phyloP scores from a whole-genome alignment of 202 grass and related monocot genomes.

The Zoysia matrella region DNA sequence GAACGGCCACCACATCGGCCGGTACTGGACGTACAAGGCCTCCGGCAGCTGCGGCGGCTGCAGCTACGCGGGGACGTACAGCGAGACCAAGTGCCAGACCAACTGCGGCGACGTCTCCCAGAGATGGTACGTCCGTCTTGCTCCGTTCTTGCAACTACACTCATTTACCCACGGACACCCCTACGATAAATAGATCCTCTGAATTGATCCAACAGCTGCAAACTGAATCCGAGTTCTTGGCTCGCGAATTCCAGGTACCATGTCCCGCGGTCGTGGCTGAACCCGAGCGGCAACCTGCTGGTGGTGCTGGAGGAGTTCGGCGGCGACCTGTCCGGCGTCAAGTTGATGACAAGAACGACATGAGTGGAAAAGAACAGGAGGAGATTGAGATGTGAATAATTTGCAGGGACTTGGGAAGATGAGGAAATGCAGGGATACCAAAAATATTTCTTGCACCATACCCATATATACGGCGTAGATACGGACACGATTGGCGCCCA shows the following conservation, averaged over 20 bases:
- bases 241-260: constrained; percentile 24
- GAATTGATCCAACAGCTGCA: not conserved
- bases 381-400: constrained; percentile 55
- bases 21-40: constrained; percentile 93
- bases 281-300: no score
- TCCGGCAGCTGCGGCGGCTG: constrained; percentile 66
- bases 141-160: not conserved
- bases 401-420: not conserved
- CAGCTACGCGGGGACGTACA: constrained; percentile 73
- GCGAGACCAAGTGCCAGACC: constrained; percentile 72
- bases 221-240: not conserved
- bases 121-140: constrained; percentile 55
- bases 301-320: constrained; percentile 80
- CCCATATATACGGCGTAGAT: constrained; percentile 43
- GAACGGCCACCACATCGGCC: constrained; percentile 75
- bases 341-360: constrained; percentile 61
- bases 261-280: no score
- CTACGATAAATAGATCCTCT: no score
- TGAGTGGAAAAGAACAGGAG: not conserved
- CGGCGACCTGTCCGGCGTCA: constrained; percentile 75
- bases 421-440: not conserved
- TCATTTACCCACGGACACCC: not conserved
- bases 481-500: not conserved
- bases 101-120: constrained; percentile 78
- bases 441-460: constrained; percentile 31